phyloP scores from a whole-genome alignment of 2,329 filamentous ascomycete species.

The Botrytis tulipae region DNA sequence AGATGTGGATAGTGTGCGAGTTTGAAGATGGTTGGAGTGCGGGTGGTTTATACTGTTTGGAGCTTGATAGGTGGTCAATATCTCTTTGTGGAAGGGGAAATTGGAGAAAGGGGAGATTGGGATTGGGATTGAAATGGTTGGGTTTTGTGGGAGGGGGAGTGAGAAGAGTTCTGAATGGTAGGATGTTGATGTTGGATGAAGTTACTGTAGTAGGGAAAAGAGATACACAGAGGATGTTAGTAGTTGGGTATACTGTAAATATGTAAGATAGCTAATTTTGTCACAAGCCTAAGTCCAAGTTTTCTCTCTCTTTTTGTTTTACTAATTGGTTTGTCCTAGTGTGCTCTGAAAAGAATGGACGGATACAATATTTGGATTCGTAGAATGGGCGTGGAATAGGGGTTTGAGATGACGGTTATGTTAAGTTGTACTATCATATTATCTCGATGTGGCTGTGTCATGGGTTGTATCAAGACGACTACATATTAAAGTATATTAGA shows the following conservation, averaged over 20 bases:
- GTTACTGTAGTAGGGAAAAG: not conserved
- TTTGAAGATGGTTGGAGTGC: no score
- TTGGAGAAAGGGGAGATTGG: no score
- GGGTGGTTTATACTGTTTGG: no score
- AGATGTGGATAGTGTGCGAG: no score
- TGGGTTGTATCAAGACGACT: not conserved
- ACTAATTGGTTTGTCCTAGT: not conserved
- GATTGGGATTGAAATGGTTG: no score
- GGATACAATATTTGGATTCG: not conserved
- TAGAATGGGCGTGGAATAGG: not conserved
- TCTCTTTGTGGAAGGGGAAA: not conserved
- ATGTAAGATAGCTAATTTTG: not conserved
- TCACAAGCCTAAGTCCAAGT: not conserved
- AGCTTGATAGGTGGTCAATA: not conserved
- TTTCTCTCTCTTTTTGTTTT: not conserved
- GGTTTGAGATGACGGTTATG: not conserved
- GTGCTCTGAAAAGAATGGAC: rapidly evolving
- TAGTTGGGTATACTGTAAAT: not conserved
- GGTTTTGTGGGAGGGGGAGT: no score
- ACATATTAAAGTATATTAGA: not conserved
- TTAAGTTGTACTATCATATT: not conserved
- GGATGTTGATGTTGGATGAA: rapidly evolving
- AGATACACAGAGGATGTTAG: not conserved
- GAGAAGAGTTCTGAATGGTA: not conserved
- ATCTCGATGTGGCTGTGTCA: not conserved